Evolutionary conservation across 2,329 filamentous ascomycete genomes (phyloP).

Genomic region (Aspergillus candidus): DNA sequence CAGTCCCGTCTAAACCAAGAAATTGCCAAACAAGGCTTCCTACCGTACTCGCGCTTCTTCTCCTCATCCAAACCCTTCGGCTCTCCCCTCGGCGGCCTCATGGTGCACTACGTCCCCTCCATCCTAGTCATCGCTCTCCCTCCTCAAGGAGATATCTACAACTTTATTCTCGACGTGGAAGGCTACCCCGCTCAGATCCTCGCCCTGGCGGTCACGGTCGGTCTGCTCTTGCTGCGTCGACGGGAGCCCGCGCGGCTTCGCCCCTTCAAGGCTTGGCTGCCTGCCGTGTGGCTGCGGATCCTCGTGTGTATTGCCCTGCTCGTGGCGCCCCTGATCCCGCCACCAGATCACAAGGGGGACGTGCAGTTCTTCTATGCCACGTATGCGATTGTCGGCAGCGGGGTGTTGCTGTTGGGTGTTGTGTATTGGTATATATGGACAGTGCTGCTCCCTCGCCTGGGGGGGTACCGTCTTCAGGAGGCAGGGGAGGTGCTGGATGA

Average conservation of each 20-base stretch:
- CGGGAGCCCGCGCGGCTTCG: constrained; percentile 55
- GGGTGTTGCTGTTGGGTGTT: constrained; percentile 50
- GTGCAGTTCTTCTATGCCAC: constrained; percentile 47
- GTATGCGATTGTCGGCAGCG: constrained; percentile 48
- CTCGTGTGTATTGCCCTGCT: constrained; percentile 51
- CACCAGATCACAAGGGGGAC: constrained; percentile 43
- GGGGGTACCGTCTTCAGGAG: constrained; percentile 59
- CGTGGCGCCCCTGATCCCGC: constrained; percentile 58
- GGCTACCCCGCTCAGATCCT: constrained; percentile 61
- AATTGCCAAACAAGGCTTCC: constrained; percentile 63
- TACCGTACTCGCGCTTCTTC: constrained; percentile 56
- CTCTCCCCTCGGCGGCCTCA: constrained; percentile 60
- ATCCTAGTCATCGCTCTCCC: constrained; percentile 61
- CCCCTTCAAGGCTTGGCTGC: constrained; percentile 61
- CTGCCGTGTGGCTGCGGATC: constrained; percentile 53
- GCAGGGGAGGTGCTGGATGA: constrained; percentile 55
- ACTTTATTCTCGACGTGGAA: constrained; percentile 67
- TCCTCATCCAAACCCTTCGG: constrained; percentile 62
- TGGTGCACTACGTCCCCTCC: constrained; percentile 64
- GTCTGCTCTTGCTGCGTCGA: constrained; percentile 56
- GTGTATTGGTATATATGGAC: constrained; percentile 67
- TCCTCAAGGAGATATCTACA: constrained; percentile 61
- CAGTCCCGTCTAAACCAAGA: constrained; percentile 66
- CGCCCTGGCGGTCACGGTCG: constrained; percentile 51
- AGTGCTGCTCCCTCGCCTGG: constrained; percentile 52